Percentiles rank a stretch among this genome's conserved stretches.
Conservation (phyloP, 148 eudicot species). For the Camellia lanceoleosa region DNA sequence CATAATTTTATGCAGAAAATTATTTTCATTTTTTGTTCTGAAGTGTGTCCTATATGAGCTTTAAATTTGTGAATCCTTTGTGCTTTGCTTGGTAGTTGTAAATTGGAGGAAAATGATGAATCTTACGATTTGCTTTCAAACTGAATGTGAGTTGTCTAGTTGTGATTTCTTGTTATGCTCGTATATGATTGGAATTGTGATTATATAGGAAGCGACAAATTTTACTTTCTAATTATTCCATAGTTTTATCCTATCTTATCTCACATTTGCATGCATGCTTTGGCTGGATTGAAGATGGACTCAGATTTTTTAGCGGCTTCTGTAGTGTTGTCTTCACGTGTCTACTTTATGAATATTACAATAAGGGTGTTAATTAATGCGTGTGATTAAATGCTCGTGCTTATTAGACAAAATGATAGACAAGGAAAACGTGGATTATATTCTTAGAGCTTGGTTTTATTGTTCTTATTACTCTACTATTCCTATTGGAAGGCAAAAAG, state of each 20-base stretch:
- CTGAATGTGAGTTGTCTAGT: background rate
- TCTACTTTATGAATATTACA: too few relatives aligned
- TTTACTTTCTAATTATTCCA: too few relatives aligned
- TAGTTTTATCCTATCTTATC: too few relatives aligned
- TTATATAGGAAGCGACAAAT: background rate
- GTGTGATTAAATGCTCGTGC: too few relatives aligned
- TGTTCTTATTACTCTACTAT: background rate
- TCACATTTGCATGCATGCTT: too few relatives aligned
- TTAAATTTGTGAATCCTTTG: background rate
- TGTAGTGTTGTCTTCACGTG: background rate
- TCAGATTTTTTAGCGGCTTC: background rate
- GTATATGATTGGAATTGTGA: background rate
- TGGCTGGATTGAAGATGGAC: background rate
- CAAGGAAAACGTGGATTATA: too few relatives aligned
- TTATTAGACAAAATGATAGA: too few relatives aligned
- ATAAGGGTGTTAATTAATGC: too few relatives aligned
- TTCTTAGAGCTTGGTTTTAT: background rate
- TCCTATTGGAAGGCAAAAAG: background rate
- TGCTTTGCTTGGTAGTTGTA: background rate
- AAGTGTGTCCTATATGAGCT: background rate
- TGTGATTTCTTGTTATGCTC: background rate
- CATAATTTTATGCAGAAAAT: background rate
- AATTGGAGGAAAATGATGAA: background rate
- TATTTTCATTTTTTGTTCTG: background rate
- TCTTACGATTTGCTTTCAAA: background rate